phyloP scores from a whole-genome alignment of 352 stramenopile genomes.

The Pythium chondricola region DNA sequence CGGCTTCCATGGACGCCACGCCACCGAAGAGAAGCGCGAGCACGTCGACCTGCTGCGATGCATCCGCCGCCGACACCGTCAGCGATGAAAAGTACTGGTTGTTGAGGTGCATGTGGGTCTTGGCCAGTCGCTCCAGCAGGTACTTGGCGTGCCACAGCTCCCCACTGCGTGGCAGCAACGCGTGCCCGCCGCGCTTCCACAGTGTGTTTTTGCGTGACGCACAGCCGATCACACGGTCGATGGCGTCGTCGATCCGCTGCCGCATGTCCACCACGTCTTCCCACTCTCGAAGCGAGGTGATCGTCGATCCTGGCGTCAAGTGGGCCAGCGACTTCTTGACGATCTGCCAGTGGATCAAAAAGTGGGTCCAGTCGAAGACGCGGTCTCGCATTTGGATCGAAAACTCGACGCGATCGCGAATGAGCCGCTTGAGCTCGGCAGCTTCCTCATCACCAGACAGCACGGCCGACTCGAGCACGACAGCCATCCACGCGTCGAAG shows the following conservation, averaged over 20 bases:
- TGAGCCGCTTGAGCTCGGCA: conserved; percentile 26
- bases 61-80: conserved; percentile 2
- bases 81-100: conserved; percentile 18
- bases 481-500: conserved; percentile 32
- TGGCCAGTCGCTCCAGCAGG: conserved; percentile 56
- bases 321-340: conserved; percentile 51
- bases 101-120: conserved; percentile 20
- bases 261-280: conserved; percentile 56
- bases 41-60: conserved; percentile 43
- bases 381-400: conserved; percentile 59
- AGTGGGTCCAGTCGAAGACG: conserved; percentile 71
- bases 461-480: background rate
- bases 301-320: background rate
- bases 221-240: conserved; percentile 65
- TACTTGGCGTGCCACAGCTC: conserved; percentile 70
- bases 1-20: conserved; percentile 63
- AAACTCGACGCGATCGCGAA: conserved; percentile 71
- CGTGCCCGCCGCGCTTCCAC: conserved; percentile 91
- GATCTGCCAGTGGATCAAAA: conserved; percentile 81
- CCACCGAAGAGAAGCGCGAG: conserved; percentile 71
- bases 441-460: conserved; percentile 21
- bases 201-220: conserved; percentile 71
- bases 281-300: conserved; percentile 22
- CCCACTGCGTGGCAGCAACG: conserved; percentile 50
- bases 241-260: conserved; percentile 63